Percentiles rank a stretch among this genome's conserved stretches.
These are phyloP conservation scores for Dactylellina sp. DNA, from an alignment of 2,329 filamentous ascomycete species.

Conservation along the genomic window DNA sequence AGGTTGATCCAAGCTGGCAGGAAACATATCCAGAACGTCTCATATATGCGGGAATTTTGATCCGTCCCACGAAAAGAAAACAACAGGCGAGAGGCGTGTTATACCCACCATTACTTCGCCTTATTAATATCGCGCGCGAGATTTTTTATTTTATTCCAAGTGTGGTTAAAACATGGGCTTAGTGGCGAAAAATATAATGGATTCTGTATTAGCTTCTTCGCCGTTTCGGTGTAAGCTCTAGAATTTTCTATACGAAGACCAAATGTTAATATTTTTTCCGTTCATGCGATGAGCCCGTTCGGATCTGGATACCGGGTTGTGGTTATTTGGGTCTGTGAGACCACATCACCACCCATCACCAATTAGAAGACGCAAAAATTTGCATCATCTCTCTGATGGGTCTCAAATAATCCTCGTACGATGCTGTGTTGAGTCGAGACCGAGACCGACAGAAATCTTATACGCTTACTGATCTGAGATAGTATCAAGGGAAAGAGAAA, in stretches of 20 bases:
- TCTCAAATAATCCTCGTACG: no score
- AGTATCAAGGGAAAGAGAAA: no score
- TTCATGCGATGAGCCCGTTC: not conserved
- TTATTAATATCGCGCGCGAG: slow-evolving; percentile 55
- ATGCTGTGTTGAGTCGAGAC: slow-evolving; percentile 34
- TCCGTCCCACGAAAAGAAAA: slow-evolving; percentile 19
- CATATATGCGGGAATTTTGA: slow-evolving; percentile 54
- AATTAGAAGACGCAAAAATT: not conserved
- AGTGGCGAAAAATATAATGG: slow-evolving; percentile 37
- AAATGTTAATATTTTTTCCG: not conserved
- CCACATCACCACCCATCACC: not conserved
- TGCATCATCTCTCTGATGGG: not conserved
- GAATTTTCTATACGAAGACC: slow-evolving; percentile 46
- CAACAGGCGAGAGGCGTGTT: not conserved
- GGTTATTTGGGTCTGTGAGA: not conserved
- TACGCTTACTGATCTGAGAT: slow-evolving; percentile 17
- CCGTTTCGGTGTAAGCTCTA: slow-evolving; percentile 46
- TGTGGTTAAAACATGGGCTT: slow-evolving; percentile 24
- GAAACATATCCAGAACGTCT: slow-evolving; percentile 36
- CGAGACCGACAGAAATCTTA: slow-evolving; percentile 31
- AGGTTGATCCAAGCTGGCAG: not conserved
- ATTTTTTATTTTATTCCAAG: slow-evolving; percentile 42
- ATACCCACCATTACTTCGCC: slow-evolving; percentile 38
- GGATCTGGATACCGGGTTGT: not conserved
- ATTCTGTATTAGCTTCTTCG: slow-evolving; percentile 6